Evolutionary conservation across 768 basidiomycete genomes (phyloP), one percentile per base, ranked within the genome.

Genomic region (Suillus hirtellus): DNA sequence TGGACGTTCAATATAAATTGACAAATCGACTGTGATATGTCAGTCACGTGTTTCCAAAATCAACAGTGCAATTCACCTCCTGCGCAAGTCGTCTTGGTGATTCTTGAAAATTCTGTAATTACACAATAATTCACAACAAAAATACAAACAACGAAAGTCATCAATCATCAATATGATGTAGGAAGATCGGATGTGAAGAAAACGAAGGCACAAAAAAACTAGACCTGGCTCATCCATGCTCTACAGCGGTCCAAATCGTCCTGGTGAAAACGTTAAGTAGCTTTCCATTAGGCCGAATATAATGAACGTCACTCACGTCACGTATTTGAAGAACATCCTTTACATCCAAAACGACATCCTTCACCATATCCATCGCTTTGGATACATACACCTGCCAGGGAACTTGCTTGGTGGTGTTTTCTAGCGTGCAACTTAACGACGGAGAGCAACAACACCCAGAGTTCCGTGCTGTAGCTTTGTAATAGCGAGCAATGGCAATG

Each of bases 401-500:
- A 19, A 55, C 67, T 15, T 59, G 21, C 31, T 66, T 64, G 31
- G 14, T 31, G 12, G 59, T 62, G 9, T 56, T 43, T 0, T 40
- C 38, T 34, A 2, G 31, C 1, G 17, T 21, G 24, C 38, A 56
- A 21, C 2, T 17, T 54, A 19, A 55, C 7, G 24, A 19, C 1
- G 6, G 40, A 4, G 15, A 14, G n/a, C 27, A 37, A n/a, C 4
- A 15, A 50, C 65, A 11, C 35, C 31, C 34, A 42, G 54, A 21
- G 27, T 1, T 31, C 21, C n/a, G 17, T 37, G 68, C 70, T 50
- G 77, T 72, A 14, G 67, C 70, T 56, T 76, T 75, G 62, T 80
- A 78, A 31, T 78, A 72, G n/a, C 68, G 54, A 11, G 74, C 71
- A 11, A 87, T 71, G 10, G 78, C 72, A 9, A 75, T 67, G 7